Evolutionary conservation across 257 asterid species (phyloP), one percentile per base, ranked within the genome.

Genomic region (Ligustrum vulgare): DNA sequence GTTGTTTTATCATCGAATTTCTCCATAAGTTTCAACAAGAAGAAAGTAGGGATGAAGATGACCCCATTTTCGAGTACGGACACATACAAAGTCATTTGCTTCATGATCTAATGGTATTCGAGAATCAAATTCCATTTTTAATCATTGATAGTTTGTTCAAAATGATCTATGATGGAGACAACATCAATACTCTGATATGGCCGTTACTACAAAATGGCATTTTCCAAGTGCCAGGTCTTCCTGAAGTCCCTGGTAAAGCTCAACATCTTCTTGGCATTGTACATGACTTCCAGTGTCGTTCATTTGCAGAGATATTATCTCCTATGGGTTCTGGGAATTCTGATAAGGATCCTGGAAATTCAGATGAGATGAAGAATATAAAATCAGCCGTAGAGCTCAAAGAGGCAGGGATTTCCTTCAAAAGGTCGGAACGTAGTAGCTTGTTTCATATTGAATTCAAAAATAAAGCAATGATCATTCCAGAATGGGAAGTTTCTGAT

Each of bases 191-290:
- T 41, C 69, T 76, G 1, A 33, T 45, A 23, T 11, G 58, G 35
- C 18, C 34, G 3, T 56, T 69, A 3, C 25, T 20, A 4, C 6
- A 13, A 3, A 49, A 49, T 47, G 41, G 67, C 18, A 32, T 66
- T 37, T 36, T 76, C 2, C 47, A 3, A 20, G 43, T 45, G 37
- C 8, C 20, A 8, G 3, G 37, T 0, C 13, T 6, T 1, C 62
- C 75, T 15, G 8, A 62, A 56, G 60, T 69, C 8, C 18, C 33
- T 11, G 18, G 10, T 37, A 69, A 34, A 6, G 37, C 16, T 2
- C 69, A 68, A 20, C 79, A 75, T 68, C 69, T 75, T 54, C 58
- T 56, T 4, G 79, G 79, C 25, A 37, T 75, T 2, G 18, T 75
- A 54, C 79, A 75, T 11, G 69, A 75, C 8, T 16, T 33, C 6